Evolutionary conservation across 345 rosid species (phyloP), one percentile per base, ranked within the genome.

Genomic region (Crucihimalaya himalaica): DNA sequence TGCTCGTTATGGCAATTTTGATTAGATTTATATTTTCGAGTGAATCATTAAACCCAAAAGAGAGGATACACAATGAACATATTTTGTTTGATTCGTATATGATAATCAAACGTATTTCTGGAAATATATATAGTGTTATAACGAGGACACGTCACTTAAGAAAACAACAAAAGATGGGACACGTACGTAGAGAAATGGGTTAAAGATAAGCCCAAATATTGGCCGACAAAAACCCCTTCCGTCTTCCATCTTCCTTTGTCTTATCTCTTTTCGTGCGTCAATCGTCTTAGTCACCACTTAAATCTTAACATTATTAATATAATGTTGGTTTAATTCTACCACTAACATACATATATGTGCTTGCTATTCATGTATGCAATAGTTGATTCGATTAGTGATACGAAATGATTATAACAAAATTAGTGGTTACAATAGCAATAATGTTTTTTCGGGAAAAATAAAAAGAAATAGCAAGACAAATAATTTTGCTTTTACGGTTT

Each of bases 141-240:
- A 55, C 6, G 21, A 29, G 45, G 45, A 56, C 55, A 69, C 64
- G 55, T 56, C 23, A 29, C n/a, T 28, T 2, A 29, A 55, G 29
- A 42, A 0, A 40, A 7, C 1, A 7, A 3, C 14, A 27, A 55
- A 46, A 42, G n/a, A 56, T 10, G 63, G 69, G 69, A 55, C 63
- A 68, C 73, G 54, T 55, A 68, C 73, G 54, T 55, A 56, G 43
- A 40, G 40, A 42, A 55, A 58, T 68, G 72, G 14, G 53, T 68
- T 68, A 54, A 68, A 68, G 63, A 54, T 68, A 68, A 55, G 56
- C 21, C 39, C 55, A 69, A 69, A 69, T 42, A 43, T 56, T 69
- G 73, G 67, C 74, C 74, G 74, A 70, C 74, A 70, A 37, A 58
- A 70, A 37, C 27, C 23, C 19, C 65, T 70, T 58, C 37, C 46